phyloP scores from a whole-genome alignment of 345 rosid species.

The Microthlaspi erraticum region DNA sequence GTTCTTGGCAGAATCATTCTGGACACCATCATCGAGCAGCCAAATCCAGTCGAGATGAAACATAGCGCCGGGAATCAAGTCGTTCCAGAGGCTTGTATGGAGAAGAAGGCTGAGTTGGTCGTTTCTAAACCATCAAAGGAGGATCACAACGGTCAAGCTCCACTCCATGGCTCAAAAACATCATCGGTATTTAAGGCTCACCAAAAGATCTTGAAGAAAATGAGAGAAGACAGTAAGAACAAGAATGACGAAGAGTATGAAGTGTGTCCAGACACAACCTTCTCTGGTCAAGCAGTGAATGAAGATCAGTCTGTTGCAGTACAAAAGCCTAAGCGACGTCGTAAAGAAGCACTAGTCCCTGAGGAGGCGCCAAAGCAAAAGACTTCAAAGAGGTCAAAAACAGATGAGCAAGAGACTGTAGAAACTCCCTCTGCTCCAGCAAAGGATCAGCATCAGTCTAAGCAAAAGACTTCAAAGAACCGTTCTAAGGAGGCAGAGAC shows the following conservation, averaged over 20 bases:
- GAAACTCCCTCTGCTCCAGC: slow-evolving; percentile 14
- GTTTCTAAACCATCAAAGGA: slow-evolving; percentile 26
- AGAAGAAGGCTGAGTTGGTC: slow-evolving; percentile 20
- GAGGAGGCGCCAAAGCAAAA: slow-evolving; percentile 30
- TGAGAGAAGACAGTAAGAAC: slow-evolving; percentile 26
- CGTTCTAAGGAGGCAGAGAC: slow-evolving; percentile 32
- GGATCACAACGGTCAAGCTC: slow-evolving; percentile 23
- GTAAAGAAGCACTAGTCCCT: slow-evolving; percentile 23
- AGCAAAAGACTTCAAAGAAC: slow-evolving; percentile 26
- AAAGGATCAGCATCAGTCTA: slow-evolving; percentile 18
- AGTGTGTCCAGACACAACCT: slow-evolving; percentile 21
- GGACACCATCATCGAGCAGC: slow-evolving; percentile 56
- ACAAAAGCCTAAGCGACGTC: slow-evolving; percentile 23
- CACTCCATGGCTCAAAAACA: slow-evolving; percentile 34
- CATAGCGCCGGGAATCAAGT: slow-evolving; percentile 6
- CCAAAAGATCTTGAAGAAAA: slow-evolving; percentile 40
- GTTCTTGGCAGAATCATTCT: slow-evolving; percentile 79
- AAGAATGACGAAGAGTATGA: slow-evolving; percentile 21
- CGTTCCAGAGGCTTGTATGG: slow-evolving; percentile 15
- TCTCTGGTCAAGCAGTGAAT: slow-evolving; percentile 10
- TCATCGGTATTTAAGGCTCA: slow-evolving; percentile 25
- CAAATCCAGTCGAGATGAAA: slow-evolving; percentile 37
- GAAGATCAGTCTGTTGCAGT: slow-evolving; percentile 25
- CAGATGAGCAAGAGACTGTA: slow-evolving; percentile 26
- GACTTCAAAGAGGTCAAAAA: slow-evolving; percentile 34